These are phyloP conservation scores for Didymella sp. DNA, from an alignment of 2,329 filamentous ascomycete genomes.

Conservation along the genomic window DNA sequence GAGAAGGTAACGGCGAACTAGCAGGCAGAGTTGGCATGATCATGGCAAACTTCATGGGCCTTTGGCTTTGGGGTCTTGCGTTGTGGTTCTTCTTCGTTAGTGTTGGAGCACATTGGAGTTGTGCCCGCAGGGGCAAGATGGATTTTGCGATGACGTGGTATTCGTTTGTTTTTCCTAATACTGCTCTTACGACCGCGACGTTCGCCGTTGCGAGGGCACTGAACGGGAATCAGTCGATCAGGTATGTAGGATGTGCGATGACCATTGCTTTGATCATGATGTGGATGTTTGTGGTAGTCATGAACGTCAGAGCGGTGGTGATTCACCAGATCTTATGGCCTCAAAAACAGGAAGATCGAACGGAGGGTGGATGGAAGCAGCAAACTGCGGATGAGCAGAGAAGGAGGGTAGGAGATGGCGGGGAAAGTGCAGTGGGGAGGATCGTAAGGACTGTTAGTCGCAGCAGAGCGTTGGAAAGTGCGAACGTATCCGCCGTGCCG, in stretches of 20 bases:
- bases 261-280: slow-evolving; percentile 69
- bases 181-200: slow-evolving; percentile 74
- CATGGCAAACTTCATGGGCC: slow-evolving; percentile 66
- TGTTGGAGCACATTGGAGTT: slow-evolving; percentile 76
- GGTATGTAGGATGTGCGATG: slow-evolving; percentile 72
- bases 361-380: slow-evolving; percentile 64
- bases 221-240: slow-evolving; percentile 58
- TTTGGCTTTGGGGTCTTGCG: slow-evolving; percentile 85
- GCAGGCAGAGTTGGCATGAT: slow-evolving; percentile 63
- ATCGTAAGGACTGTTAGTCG: slow-evolving; percentile 33
- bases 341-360: slow-evolving; percentile 70
- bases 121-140: slow-evolving; percentile 66
- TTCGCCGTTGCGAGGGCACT: slow-evolving; percentile 70
- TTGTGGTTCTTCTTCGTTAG: slow-evolving; percentile 85
- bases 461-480: slow-evolving; percentile 21
- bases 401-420: slow-evolving; percentile 31
- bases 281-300: slow-evolving; percentile 72
- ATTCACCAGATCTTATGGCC: slow-evolving; percentile 77
- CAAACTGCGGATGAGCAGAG: slow-evolving; percentile 41
- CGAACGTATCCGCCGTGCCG: slow-evolving; percentile 9
- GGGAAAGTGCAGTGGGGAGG: slow-evolving; percentile 27
- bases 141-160: slow-evolving; percentile 87
- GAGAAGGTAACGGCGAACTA: slow-evolving; percentile 57
- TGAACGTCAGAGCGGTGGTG: slow-evolving; percentile 74
- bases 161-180: slow-evolving; percentile 83